Percentiles rank a stretch among this genome's conserved stretches.
phyloP scores from a whole-genome alignment of 2,329 filamentous ascomycete genomes.

The Lachnellula subtilissima region DNA sequence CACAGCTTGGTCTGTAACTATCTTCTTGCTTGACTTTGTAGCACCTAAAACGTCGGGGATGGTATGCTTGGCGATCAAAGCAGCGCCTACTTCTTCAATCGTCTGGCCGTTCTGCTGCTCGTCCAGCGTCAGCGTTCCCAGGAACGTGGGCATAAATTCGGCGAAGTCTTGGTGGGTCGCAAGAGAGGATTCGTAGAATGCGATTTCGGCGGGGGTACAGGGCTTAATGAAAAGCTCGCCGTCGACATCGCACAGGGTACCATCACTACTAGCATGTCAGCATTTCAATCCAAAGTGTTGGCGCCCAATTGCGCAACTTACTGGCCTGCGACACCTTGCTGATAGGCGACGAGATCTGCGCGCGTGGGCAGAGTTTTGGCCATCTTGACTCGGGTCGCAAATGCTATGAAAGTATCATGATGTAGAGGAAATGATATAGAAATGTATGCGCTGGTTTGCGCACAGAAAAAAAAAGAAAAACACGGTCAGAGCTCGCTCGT shows the following conservation, averaged over 20 bases:
- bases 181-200: slow-evolving; percentile 74
- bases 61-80: slow-evolving; percentile 23
- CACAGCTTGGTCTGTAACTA: slow-evolving; percentile 73
- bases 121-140: slow-evolving; percentile 73
- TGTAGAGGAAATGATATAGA: slow-evolving; percentile 18
- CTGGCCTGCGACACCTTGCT: slow-evolving; percentile 79
- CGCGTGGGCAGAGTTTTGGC: slow-evolving; percentile 35
- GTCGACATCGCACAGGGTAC: slow-evolving; percentile 77
- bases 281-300: not conserved
- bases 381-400: slow-evolving; percentile 31
- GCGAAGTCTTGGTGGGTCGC: slow-evolving; percentile 67
- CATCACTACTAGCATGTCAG: slow-evolving; percentile 58
- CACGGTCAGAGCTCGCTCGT: not conserved
- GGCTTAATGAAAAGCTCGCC: slow-evolving; percentile 92
- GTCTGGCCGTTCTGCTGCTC: slow-evolving; percentile 44
- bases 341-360: slow-evolving; percentile 62
- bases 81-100: slow-evolving; percentile 46
- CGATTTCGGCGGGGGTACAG: slow-evolving; percentile 77
- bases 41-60: slow-evolving; percentile 24
- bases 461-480: slow-evolving; percentile 7
- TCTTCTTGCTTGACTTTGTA: slow-evolving; percentile 35
- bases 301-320: slow-evolving; percentile 43
- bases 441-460: slow-evolving; percentile 10
- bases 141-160: slow-evolving; percentile 76
- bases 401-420: slow-evolving; percentile 31